phyloP scores from a whole-genome alignment of 768 basidiomycete genomes.

The Mycena haematopus region DNA sequence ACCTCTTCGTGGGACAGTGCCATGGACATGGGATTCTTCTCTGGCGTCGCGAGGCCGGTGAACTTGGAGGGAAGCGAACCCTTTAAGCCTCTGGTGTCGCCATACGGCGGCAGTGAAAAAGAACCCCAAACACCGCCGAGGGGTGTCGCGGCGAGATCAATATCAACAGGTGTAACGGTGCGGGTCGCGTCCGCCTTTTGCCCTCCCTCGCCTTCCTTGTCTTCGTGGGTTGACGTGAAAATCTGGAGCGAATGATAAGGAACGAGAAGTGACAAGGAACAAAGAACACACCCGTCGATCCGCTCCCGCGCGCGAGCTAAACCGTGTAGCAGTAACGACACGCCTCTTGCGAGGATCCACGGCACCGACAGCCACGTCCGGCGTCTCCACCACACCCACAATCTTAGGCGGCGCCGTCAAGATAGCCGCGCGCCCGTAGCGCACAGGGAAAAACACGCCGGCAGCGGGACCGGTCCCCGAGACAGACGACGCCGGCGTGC shows the following conservation, averaged over 20 bases:
- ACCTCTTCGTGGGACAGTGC: slow-evolving; percentile 91
- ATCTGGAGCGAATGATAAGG: slow-evolving; percentile 52
- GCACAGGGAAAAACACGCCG: slow-evolving; percentile 45
- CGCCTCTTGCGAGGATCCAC: slow-evolving; percentile 85
- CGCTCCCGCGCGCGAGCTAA: slow-evolving; percentile 83
- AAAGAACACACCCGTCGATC: slow-evolving; percentile 70
- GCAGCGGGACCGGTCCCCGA: slow-evolving; percentile 29
- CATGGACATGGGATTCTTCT: slow-evolving; percentile 96
- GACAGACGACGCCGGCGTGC: slow-evolving; percentile 45
- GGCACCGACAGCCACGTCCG: slow-evolving; percentile 88
- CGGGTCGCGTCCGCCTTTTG: slow-evolving; percentile 17
- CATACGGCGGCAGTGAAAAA: slow-evolving; percentile 52
- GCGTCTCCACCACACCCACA: slow-evolving; percentile 83
- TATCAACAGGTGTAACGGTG: slow-evolving; percentile 53
- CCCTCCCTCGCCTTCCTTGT: slow-evolving; percentile 54
- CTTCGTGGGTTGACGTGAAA: slow-evolving; percentile 82
- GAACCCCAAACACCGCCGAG: slow-evolving; percentile 80
- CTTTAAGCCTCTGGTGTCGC: slow-evolving; percentile 61
- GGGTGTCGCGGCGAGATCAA: slow-evolving; percentile 69
- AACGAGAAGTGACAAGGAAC: slow-evolving; percentile 9
- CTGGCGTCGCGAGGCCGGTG: slow-evolving; percentile 80
- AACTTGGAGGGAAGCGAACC: slow-evolving; percentile 74
- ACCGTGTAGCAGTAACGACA: slow-evolving; percentile 87
- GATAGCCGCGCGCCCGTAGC: slow-evolving; percentile 75
- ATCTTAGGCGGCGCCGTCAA: slow-evolving; percentile 86